phyloP scores from a whole-genome alignment of 2,329 filamentous ascomycete species.

The Pseudogymnoascus sp. region DNA sequence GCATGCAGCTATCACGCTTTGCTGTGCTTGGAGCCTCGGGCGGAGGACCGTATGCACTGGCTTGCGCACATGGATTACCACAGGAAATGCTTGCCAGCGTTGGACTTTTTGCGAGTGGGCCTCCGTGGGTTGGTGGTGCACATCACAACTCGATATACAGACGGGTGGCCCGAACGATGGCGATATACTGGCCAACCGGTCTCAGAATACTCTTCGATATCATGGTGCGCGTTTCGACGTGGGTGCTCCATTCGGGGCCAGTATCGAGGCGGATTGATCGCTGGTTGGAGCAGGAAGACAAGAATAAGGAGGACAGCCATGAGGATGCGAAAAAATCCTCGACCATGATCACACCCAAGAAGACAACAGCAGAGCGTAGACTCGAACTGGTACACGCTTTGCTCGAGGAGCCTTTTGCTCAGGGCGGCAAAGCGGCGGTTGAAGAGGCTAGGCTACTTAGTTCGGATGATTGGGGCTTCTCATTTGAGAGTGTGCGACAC shows the following conservation, averaged over 20 bases:
- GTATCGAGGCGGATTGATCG: not conserved
- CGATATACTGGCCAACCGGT: not conserved
- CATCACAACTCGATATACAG: not conserved
- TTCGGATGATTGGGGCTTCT: constrained; percentile 18
- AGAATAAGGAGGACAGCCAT: not conserved
- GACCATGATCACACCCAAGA: not conserved
- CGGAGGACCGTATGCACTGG: constrained; percentile 42
- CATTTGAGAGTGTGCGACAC: constrained; percentile 17
- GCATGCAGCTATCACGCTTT: constrained; percentile 37
- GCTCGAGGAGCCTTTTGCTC: not conserved
- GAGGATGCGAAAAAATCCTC: not conserved
- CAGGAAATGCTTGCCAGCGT: constrained; percentile 20
- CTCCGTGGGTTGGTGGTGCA: not conserved
- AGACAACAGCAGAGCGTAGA: not conserved
- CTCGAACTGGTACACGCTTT: not conserved
- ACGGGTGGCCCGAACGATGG: not conserved
- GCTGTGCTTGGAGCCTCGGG: constrained; percentile 41
- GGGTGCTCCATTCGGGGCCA: not conserved
- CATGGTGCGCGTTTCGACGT: not conserved
- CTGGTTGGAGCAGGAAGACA: not conserved
- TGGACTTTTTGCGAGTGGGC: constrained; percentile 2
- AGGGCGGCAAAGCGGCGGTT: not conserved
- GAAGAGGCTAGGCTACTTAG: not conserved
- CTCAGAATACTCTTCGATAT: not conserved
- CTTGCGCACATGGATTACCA: constrained; percentile 37